phyloP scores from a whole-genome alignment of 441 rosid genomes.

The Populus hybrid region DNA sequence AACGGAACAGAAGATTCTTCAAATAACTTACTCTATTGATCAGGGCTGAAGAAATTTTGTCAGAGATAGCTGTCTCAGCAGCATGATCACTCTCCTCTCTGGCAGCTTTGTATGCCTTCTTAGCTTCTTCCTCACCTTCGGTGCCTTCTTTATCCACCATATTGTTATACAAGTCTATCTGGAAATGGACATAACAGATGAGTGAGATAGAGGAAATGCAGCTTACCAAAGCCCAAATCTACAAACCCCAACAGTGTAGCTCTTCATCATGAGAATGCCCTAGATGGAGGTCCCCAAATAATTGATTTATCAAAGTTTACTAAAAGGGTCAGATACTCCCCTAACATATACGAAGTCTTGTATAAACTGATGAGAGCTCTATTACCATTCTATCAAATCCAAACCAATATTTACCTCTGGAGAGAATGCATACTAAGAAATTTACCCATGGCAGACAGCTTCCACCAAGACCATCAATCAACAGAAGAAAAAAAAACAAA shows the following conservation, averaged over 20 bases:
- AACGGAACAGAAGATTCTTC: not conserved
- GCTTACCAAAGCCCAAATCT: not conserved
- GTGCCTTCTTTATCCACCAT: conserved; percentile 88
- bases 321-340: not conserved
- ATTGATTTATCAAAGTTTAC: not conserved
- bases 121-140: conserved; percentile 67
- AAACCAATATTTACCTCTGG: not conserved
- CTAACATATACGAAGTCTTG: not conserved
- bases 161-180: conserved; percentile 73
- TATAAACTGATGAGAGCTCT: not conserved
- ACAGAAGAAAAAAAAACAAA: not conserved
- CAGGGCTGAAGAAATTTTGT: conserved; percentile 70
- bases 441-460: not conserved
- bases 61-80: conserved; percentile 42
- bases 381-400: not conserved
- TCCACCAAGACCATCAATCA: not conserved
- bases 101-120: conserved; percentile 78
- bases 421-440: not conserved
- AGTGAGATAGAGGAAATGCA: conserved; percentile 6
- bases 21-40: conserved; percentile 54
- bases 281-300: not conserved
- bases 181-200: conserved; percentile 15
- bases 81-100: conserved; percentile 67
- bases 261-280: not conserved
- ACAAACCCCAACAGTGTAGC: not conserved